Base-by-base conservation (phyloP, 192 early-diverging fungal species). In the Coemansia sp. region DNA sequence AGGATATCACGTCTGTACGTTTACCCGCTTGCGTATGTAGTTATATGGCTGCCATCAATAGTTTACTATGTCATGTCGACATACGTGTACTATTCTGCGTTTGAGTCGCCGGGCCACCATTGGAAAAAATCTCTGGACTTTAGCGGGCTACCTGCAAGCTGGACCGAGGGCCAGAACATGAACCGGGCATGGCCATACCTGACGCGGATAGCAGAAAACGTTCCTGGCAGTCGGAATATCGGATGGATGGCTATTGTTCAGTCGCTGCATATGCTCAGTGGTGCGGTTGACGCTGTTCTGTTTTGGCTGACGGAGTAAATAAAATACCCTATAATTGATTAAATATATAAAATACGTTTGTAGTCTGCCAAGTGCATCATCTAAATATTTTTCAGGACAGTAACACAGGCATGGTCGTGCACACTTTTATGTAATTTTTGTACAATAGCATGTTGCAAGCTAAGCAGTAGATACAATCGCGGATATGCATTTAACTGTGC, bases 1-100 rank as follows among this genome's bases (percentile, higher is more conserved):
- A 5, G 48, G n/a, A 39, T 78, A 17, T 83, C 81, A 12, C 66
- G 81, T 28, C 64, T 83, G 1, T 83, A 67, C n/a, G 75, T 83
- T 2, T 83, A 83, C 22, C 81, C 81, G 22, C 67, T 83, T 15
- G 76, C 73, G 2, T 74, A 83, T 41, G 22, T 68, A n/a, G 39
- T 65, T 4, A 11, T 83, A 2, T 83, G 73, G 66, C 14, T 75
- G 33, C 81, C 81, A n/a, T 69, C 66, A 1, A 43, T 78, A 1
- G 39, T 67, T 15, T 83, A 78, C 65, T 73, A 35, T 36, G 32
- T 81, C 0, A 4, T 71, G 43, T 81, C 79, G 1, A 81, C 74
- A 1, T 69, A 68, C n/a, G 71, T 76, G 38, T 81, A 76, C 64
- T 66, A 71, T 54, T 51, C 39, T 5, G 67, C 65, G 5, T 81